phyloP scores from a whole-genome alignment of 2,329 filamentous ascomycete genomes.

The Aspergillus ochraceoroseus region DNA sequence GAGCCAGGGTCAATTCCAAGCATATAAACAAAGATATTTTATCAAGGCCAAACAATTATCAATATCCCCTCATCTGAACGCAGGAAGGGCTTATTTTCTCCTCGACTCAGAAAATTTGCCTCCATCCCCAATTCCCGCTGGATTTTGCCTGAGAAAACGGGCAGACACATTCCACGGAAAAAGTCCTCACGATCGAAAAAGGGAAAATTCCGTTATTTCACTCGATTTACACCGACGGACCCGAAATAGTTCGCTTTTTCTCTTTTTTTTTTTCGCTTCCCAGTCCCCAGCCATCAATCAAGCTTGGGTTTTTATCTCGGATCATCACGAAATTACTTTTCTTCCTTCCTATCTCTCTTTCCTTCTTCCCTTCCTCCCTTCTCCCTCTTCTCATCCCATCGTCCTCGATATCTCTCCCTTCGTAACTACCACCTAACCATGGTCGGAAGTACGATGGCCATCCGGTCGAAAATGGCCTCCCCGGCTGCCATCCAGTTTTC shows the following conservation, averaged over 20 bases:
- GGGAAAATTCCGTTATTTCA: constrained; percentile 11
- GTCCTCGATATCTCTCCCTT: constrained; percentile 11
- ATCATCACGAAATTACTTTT: too few relatives aligned
- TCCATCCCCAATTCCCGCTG: constrained; percentile 9
- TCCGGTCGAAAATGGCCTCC: constrained; percentile 32
- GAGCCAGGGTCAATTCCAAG: too few relatives aligned
- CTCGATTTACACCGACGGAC: constrained; percentile 33
- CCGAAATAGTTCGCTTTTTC: too few relatives aligned
- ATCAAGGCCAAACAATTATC: too few relatives aligned
- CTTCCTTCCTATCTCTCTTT: constrained; percentile 14
- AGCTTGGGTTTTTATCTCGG: too few relatives aligned
- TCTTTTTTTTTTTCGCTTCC: too few relatives aligned
- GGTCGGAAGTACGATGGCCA: constrained; percentile 35
- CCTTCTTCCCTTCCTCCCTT: constrained; percentile 5
- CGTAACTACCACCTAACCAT: constrained; percentile 27
- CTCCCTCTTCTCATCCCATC: constrained; percentile 5
- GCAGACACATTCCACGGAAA: constrained; percentile 8
- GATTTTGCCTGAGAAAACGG: not conserved
- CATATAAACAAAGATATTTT: too few relatives aligned
- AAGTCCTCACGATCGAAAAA: constrained; percentile 9
- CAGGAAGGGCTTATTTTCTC: constrained; percentile 14
- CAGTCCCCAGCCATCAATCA: too few relatives aligned
- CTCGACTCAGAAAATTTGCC: constrained; percentile 16
- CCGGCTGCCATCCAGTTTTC: constrained; percentile 33
- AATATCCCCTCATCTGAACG: too few relatives aligned